Evolutionary conservation across 176 grass and related monocot species (phyloP).

Genomic region (Tillandsia fasciculata): DNA sequence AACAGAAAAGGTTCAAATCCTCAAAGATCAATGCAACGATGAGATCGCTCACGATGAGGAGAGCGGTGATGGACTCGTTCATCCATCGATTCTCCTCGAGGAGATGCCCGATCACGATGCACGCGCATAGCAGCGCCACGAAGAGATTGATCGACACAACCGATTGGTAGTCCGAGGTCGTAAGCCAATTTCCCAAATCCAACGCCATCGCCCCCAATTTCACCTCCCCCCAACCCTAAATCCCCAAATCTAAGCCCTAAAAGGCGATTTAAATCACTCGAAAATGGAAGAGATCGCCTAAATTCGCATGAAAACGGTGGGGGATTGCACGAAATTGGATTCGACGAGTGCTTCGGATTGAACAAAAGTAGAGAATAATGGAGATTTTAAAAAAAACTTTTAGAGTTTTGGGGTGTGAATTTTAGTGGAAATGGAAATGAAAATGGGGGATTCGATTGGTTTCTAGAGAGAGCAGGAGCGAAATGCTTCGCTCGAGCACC

Average conservation of each 20-base stretch:
- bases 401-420: too few relatives aligned
- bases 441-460: too few relatives aligned
- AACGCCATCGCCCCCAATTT: background rate
- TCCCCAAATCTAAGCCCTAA: background rate
- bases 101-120: conserved; percentile 69
- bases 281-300: too few relatives aligned
- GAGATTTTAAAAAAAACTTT: too few relatives aligned
- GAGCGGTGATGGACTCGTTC: conserved; percentile 78
- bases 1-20: background rate
- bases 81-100: conserved; percentile 79
- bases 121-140: conserved; percentile 61
- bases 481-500: too few relatives aligned
- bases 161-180: conserved; percentile 47
- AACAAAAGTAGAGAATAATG: too few relatives aligned
- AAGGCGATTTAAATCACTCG: too few relatives aligned
- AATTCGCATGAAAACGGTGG: too few relatives aligned
- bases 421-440: too few relatives aligned
- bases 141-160: conserved; percentile 56
- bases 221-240: background rate
- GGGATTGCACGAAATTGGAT: too few relatives aligned
- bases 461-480: too few relatives aligned
- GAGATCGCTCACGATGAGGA: conserved; percentile 46
- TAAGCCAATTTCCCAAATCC: background rate
- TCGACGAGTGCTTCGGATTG: too few relatives aligned
- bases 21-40: background rate